A percentile compares a stretch with the other conserved stretches of the same genome.
These are phyloP conservation scores for Entomophthora muscae DNA, from an alignment of 371 early-diverging fungal species.

Conservation along the genomic window DNA sequence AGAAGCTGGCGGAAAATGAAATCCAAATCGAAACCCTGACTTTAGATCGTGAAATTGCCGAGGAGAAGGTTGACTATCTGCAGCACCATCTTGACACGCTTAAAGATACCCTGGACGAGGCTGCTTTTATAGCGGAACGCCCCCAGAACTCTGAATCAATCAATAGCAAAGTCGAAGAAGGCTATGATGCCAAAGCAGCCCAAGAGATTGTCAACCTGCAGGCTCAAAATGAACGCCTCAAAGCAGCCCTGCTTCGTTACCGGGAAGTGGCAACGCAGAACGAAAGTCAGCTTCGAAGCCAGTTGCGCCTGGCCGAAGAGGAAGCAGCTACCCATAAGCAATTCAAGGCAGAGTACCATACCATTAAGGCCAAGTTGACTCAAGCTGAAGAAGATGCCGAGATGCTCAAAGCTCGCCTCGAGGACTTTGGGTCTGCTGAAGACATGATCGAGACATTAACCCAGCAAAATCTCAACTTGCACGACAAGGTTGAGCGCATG, in stretches of 20 bases:
- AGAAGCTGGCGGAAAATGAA: constrained; percentile 43
- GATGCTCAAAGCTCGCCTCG: constrained; percentile 60
- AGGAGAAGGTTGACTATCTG: constrained; percentile 61
- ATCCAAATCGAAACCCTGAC: constrained; percentile 71
- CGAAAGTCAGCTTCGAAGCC: constrained; percentile 41
- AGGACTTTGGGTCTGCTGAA: constrained; percentile 63
- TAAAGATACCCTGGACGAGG: constrained; percentile 66
- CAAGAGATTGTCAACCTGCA: constrained; percentile 54
- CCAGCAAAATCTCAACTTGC: constrained; percentile 18
- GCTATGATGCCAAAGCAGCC: constrained; percentile 60
- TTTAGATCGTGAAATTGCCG: constrained; percentile 82
- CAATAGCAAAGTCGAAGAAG: constrained; percentile 44
- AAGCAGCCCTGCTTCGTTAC: constrained; percentile 61
- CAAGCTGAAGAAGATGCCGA: constrained; percentile 51
- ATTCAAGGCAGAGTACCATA: constrained; percentile 23
- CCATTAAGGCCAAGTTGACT: constrained; percentile 29
- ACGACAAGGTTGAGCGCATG: constrained; percentile 53
- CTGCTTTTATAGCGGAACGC: constrained; percentile 38
- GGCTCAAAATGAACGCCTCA: constrained; percentile 69
- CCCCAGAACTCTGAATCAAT: constrained; percentile 72
- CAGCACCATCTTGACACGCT: constrained; percentile 48
- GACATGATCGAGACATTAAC: constrained; percentile 21
- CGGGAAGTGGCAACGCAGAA: constrained; percentile 60
- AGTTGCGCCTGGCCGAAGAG: background rate
- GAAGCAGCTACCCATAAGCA: background rate